Evolutionary conservation across 1,284 basidiomycete species (phyloP).

Genomic region (Neonothopanus nambi): DNA sequence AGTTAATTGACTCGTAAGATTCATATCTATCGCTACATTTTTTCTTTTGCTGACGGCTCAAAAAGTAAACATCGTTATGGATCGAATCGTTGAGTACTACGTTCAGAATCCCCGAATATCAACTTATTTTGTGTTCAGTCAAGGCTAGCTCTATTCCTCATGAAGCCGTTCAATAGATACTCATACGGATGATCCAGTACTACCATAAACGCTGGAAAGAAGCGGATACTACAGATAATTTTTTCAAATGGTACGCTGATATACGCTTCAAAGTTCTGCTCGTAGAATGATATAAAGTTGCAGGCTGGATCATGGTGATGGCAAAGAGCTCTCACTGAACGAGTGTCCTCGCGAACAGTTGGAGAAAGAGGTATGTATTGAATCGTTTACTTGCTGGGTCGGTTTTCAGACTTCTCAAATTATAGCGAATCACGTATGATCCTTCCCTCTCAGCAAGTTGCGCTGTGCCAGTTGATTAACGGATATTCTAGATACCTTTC

Average conservation of each 20-base stretch:
- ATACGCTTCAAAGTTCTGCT: not conserved
- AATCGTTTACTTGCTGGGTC: not conserved
- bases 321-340: constrained; percentile 62
- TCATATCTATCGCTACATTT: not conserved
- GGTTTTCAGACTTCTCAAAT: not conserved
- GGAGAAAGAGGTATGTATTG: constrained; percentile 57
- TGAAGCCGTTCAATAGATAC: not conserved
- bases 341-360: constrained; percentile 69
- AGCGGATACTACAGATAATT: constrained; percentile 66
- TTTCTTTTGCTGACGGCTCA: not conserved
- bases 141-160: constrained; percentile 31
- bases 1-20: constrained; percentile 23
- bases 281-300: not conserved
- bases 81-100: constrained; percentile 49
- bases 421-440: constrained; percentile 40
- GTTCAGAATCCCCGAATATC: not conserved
- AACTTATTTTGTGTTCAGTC: constrained; percentile 26
- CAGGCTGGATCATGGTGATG: constrained; percentile 74
- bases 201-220: constrained; percentile 67
- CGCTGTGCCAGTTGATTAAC: constrained; percentile 7
- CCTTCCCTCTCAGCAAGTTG: constrained; percentile 4
- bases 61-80: constrained; percentile 70
- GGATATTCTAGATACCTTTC: constrained; percentile 55
- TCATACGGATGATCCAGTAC: constrained; percentile 37
- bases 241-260: constrained; percentile 67